Base-by-base conservation (phyloP, 2,329 filamentous ascomycete genomes). In the Xylariaceae sp. region DNA sequence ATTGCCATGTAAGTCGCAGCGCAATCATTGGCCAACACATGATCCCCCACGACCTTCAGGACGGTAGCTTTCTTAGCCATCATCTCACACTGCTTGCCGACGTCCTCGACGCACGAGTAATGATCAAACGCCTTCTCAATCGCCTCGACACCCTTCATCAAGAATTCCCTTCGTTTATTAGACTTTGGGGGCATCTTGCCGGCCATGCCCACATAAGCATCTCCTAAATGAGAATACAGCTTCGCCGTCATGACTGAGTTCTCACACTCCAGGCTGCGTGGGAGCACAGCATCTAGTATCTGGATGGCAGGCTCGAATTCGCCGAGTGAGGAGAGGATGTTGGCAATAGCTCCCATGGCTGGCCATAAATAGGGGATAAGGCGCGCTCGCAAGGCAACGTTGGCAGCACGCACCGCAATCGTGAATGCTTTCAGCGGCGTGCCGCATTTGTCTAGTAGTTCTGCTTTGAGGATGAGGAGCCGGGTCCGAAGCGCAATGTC, bases 21-120 rank as follows among this genome's bases (percentile, higher is more conserved):
- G 66, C 82, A 87, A 62, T 88, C 84, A 66, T 88, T 87, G 0
- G 87, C 85, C 62, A 86, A 67, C 15, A 77, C 78, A 64, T 79
- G 73, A 66, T 92, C 88, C 0, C 87, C 89, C 6, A 83, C 79
- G 51, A 88, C 76, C 72, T 87, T 85, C 78, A 90, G 88, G 54
- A 95, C 82, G 54, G 86, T 86, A 2, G 89, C 88, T 74, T 90
- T 92, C 78, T 94, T 94, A 17, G 88, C 87, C 76, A 92, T 82
- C 78, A 89, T 86, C 73, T 92, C 88, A 68, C 89, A 87, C 74
- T 90, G 87, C 56, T 85, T 85, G n/a, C 78, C 75, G 11, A 86
- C 75, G 70, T 89, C 89, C 70, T 89, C 85, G 11, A 90, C 77
- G 51, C 78, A 80, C 48, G 85, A 82, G 71, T 84, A 95, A 62